Evolutionary conservation across 306 rosid species (phyloP).

Genomic region (Prunus davidiana): DNA sequence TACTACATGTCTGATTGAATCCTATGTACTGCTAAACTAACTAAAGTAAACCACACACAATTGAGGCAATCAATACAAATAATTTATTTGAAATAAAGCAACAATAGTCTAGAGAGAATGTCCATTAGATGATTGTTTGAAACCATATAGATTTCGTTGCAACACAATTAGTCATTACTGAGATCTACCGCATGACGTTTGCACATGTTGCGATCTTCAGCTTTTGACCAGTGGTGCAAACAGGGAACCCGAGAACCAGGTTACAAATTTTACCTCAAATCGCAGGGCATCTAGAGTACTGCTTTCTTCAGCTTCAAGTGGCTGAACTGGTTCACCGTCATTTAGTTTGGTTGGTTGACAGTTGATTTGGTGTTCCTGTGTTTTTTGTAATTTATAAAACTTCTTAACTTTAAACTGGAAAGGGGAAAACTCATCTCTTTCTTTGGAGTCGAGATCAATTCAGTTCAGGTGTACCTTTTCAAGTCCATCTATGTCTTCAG

Average conservation of each 20-base stretch:
- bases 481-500: constrained; percentile 24
- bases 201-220: background rate
- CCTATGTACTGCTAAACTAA: background rate
- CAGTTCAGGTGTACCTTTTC: constrained; percentile 33
- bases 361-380: constrained; percentile 39
- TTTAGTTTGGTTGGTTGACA: constrained; percentile 29
- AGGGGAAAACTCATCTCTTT: constrained; percentile 5
- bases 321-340: constrained; percentile 35
- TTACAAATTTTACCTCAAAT: constrained; percentile 62
- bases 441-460: constrained; percentile 10
- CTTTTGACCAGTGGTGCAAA: background rate
- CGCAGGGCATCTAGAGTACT: constrained; percentile 53
- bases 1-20: background rate
- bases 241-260: background rate
- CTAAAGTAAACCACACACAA: background rate
- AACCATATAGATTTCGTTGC: background rate
- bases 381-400: constrained; percentile 23
- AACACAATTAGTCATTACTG: background rate
- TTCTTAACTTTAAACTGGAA: background rate
- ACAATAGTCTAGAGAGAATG: background rate
- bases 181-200: background rate
- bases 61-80: background rate
- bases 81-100: background rate
- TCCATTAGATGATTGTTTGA: background rate
- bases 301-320: constrained; percentile 36